Percentiles rank a stretch among this genome's conserved stretches.
phyloP scores from a whole-genome alignment of 495 filamentous ascomycete genomes.

The Neohortaea acidophila region DNA sequence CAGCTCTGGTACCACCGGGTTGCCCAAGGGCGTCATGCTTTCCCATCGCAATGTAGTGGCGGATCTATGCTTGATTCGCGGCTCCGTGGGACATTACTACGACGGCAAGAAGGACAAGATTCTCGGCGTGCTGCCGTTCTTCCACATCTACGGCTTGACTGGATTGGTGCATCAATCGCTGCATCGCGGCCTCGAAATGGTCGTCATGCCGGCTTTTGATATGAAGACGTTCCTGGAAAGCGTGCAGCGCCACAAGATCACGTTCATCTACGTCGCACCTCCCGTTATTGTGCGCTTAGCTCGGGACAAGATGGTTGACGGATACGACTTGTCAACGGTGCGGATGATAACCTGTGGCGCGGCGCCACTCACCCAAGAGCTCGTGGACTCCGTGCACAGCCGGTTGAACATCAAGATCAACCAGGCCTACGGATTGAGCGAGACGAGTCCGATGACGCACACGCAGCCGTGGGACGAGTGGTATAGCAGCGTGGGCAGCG shows the following conservation, averaged over 20 bases:
- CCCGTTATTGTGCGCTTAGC: conserved; percentile 65
- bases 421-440: conserved; percentile 32
- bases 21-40: conserved; percentile 30
- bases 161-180: conserved; percentile 49
- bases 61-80: conserved; percentile 51
- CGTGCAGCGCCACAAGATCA: conserved; percentile 60
- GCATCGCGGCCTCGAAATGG: conserved; percentile 45
- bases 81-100: conserved; percentile 42
- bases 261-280: conserved; percentile 67
- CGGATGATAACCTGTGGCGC: conserved; percentile 79
- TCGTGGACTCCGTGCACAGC: conserved; percentile 64
- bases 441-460: conserved; percentile 43
- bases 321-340: conserved; percentile 71
- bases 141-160: conserved; percentile 62
- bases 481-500: conserved; percentile 35
- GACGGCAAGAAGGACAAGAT: conserved; percentile 43
- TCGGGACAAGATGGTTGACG: conserved; percentile 57
- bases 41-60: conserved; percentile 28
- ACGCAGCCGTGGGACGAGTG: conserved; percentile 26
- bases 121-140: conserved; percentile 74
- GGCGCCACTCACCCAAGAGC: conserved; percentile 66
- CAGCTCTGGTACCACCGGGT: conserved; percentile 32
- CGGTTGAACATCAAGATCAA: conserved; percentile 50
- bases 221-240: conserved; percentile 57
- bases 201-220: conserved; percentile 74